phyloP scores from a whole-genome alignment of 495 filamentous ascomycete species.

The Astrocystis sublimbata region DNA sequence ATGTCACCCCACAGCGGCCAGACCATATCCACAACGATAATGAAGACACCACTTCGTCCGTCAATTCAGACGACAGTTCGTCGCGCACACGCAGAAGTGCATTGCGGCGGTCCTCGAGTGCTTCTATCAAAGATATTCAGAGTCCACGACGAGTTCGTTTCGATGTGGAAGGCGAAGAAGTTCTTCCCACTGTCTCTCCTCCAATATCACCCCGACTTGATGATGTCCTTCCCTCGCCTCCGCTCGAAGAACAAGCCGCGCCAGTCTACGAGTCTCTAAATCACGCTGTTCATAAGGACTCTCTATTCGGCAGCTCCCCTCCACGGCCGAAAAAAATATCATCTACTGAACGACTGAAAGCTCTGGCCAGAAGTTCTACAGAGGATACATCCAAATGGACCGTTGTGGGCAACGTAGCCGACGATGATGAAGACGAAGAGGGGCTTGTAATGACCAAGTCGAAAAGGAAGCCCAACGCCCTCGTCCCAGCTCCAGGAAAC shows the following conservation, averaged over 20 bases:
- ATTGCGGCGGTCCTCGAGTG: slow-evolving; percentile 48
- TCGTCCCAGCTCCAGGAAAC: slow-evolving; percentile 14
- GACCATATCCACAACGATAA: slow-evolving; percentile 28
- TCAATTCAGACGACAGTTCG: slow-evolving; percentile 45
- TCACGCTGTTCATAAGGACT: neutral
- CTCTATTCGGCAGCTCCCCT: slow-evolving; percentile 42
- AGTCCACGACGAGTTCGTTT: slow-evolving; percentile 58
- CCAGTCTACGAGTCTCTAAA: slow-evolving; percentile 24
- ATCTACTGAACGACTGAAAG: slow-evolving; percentile 47
- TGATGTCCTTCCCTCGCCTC: slow-evolving; percentile 13
- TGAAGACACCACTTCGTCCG: slow-evolving; percentile 42
- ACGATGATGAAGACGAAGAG: slow-evolving; percentile 40
- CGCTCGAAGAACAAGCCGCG: slow-evolving; percentile 26
- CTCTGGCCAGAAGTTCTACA: slow-evolving; percentile 43
- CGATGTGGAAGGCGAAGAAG: slow-evolving; percentile 52
- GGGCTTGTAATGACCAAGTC: slow-evolving; percentile 33
- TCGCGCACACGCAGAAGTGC: slow-evolving; percentile 47
- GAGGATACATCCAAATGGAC: slow-evolving; percentile 47
- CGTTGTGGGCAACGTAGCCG: slow-evolving; percentile 36
- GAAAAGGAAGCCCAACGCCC: slow-evolving; percentile 18
- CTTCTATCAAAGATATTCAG: slow-evolving; percentile 37
- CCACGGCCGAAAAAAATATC: slow-evolving; percentile 48
- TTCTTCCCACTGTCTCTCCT: slow-evolving; percentile 53
- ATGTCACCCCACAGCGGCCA: slow-evolving; percentile 16
- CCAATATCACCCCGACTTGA: slow-evolving; percentile 23